phyloP scores from a whole-genome alignment of 2,329 filamentous ascomycete species.

The Botrytis porri region DNA sequence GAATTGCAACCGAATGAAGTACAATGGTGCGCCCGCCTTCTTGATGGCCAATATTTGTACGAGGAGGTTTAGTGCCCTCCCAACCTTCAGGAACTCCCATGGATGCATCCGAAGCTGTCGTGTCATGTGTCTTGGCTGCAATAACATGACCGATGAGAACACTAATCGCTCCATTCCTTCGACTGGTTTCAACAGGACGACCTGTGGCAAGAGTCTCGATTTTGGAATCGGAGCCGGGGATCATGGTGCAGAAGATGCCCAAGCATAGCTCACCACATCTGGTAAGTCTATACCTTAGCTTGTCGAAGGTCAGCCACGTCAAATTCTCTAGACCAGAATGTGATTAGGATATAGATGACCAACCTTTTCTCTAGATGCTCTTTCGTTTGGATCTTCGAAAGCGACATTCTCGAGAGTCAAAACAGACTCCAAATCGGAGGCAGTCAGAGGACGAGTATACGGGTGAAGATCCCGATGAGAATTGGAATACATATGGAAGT shows the following conservation, averaged over 20 bases:
- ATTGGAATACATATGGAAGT: conserved; percentile 40
- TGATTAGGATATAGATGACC: conserved; percentile 24
- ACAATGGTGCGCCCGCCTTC: conserved; percentile 72
- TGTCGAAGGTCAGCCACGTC: conserved; percentile 39
- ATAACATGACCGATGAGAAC: conserved; percentile 76
- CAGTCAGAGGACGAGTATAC: conserved; percentile 69
- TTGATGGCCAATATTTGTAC: conserved; percentile 62
- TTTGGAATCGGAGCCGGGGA: conserved; percentile 47
- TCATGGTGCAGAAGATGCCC: conserved; percentile 72
- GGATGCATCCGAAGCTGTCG: conserved; percentile 66
- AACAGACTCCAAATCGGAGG: conserved; percentile 61
- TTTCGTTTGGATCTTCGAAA: conserved; percentile 49
- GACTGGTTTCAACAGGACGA: conserved; percentile 57
- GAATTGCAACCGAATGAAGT: conserved; percentile 78
- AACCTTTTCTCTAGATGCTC: conserved; percentile 55
- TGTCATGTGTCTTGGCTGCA: conserved; percentile 64
- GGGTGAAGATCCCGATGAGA: conserved; percentile 56
- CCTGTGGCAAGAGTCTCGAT: conserved; percentile 54
- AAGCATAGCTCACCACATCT: conserved; percentile 73
- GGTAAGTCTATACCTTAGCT: conserved; percentile 72
- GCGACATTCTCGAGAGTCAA: conserved; percentile 54
- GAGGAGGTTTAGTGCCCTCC: conserved; percentile 47
- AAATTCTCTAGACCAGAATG: conserved; percentile 14
- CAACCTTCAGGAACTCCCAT: conserved; percentile 74
- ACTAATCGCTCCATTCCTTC: conserved; percentile 52